phyloP scores from a whole-genome alignment of 2,329 filamentous ascomycete genomes.

The Arthrobotrys entomopaga region DNA sequence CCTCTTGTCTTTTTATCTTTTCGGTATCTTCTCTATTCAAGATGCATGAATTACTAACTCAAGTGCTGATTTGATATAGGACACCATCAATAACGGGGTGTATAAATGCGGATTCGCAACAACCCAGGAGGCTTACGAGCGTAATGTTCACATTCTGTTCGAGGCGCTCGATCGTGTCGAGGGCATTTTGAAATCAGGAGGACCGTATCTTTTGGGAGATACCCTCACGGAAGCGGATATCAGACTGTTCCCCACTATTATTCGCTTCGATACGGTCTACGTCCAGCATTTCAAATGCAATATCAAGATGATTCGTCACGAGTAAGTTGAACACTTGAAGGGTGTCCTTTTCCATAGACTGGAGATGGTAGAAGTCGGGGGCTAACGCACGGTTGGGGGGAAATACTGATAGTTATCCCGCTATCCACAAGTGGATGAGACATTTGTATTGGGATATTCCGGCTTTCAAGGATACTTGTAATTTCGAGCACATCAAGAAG shows the following conservation, averaged over 20 bases:
- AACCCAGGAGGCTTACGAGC: conserved; percentile 82
- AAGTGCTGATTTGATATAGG: conserved; percentile 56
- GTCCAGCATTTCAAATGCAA: conserved; percentile 87
- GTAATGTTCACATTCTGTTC: conserved; percentile 77
- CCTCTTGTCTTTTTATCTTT: neutral
- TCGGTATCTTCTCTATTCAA: neutral
- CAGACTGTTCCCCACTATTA: conserved; percentile 76
- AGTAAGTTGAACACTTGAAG: conserved; percentile 63
- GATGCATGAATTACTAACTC: neutral
- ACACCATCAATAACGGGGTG: conserved; percentile 76
- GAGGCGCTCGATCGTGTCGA: conserved; percentile 80
- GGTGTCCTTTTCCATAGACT: neutral
- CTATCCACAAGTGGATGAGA: conserved; percentile 81
- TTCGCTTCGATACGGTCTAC: conserved; percentile 80
- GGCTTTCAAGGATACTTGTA: conserved; percentile 82
- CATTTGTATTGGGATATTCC: conserved; percentile 83
- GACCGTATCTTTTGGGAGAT: conserved; percentile 79
- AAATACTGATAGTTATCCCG: conserved; percentile 69
- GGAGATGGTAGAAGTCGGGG: neutral
- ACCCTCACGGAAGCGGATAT: conserved; percentile 84
- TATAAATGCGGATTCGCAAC: conserved; percentile 78
- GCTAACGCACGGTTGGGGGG: neutral
- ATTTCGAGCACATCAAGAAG: conserved; percentile 92
- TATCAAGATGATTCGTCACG: conserved; percentile 71
- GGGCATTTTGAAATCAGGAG: conserved; percentile 69